These are phyloP conservation scores for Trichoderma aggressivum DNA, from an alignment of 2,329 filamentous ascomycete species.

Conservation along the genomic window DNA sequence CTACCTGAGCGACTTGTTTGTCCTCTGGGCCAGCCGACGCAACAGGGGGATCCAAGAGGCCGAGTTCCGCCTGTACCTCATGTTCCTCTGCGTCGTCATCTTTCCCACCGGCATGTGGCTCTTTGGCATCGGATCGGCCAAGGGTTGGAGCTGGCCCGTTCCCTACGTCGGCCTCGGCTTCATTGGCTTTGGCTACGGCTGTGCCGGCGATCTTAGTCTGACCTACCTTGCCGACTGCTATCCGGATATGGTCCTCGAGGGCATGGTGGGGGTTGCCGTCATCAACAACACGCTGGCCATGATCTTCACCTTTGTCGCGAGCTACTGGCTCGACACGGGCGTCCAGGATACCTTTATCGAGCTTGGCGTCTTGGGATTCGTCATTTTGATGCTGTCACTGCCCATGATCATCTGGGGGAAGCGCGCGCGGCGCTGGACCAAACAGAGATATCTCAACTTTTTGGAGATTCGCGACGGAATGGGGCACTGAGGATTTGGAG, in stretches of 20 bases:
- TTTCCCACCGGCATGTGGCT: conserved; percentile 51
- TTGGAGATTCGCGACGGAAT: conserved; percentile 46
- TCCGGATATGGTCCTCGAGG: conserved; percentile 55
- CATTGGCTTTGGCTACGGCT: conserved; percentile 59
- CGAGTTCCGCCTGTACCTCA: conserved; percentile 51
- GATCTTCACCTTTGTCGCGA: conserved; percentile 51
- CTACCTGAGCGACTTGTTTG: conserved; percentile 54
- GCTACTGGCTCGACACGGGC: conserved; percentile 47
- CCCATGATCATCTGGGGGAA: conserved; percentile 57
- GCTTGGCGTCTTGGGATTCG: conserved; percentile 49
- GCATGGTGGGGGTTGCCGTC: conserved; percentile 56
- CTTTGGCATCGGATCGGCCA: conserved; percentile 50
- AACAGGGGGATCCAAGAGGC: conserved; percentile 54
- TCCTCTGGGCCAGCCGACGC: conserved; percentile 52
- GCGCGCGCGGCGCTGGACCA: conserved; percentile 45
- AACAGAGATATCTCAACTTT: conserved; percentile 44
- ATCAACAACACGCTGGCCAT: conserved; percentile 56
- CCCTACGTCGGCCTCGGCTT: conserved; percentile 55
- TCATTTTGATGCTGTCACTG: conserved; percentile 47
- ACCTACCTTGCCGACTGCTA: conserved; percentile 55
- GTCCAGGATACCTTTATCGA: conserved; percentile 49
- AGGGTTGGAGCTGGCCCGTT: conserved; percentile 50
- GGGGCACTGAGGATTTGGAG: conserved; percentile 21
- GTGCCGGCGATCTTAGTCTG: conserved; percentile 53
- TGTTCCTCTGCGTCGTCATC: conserved; percentile 47